Percentiles rank a stretch among this genome's conserved stretches.
These are phyloP conservation scores for Magnaporthales sp. DNA, from an alignment of 2,329 filamentous ascomycete species.

Conservation along the genomic window DNA sequence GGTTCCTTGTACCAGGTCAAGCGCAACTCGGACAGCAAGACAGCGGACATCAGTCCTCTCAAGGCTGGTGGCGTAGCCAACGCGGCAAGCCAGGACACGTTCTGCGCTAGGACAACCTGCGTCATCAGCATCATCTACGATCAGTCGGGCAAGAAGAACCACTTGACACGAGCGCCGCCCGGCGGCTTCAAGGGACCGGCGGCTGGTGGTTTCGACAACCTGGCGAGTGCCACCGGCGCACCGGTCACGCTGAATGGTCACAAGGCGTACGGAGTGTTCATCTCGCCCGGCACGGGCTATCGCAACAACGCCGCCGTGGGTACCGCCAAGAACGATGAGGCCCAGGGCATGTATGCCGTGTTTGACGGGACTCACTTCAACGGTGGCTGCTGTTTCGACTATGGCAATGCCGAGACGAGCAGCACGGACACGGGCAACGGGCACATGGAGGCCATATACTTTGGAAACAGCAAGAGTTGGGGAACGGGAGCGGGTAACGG, in stretches of 20 bases:
- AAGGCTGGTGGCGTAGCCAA: constrained; percentile 55
- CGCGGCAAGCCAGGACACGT: constrained; percentile 49
- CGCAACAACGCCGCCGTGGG: constrained; percentile 46
- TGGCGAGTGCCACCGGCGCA: constrained; percentile 49
- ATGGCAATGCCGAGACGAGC: constrained; percentile 47
- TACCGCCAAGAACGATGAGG: constrained; percentile 42
- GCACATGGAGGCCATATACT: constrained; percentile 65
- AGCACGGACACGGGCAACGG: constrained; percentile 47
- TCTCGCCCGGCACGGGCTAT: constrained; percentile 54
- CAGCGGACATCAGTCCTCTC: constrained; percentile 37
- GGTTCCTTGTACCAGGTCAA: constrained; percentile 51
- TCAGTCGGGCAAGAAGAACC: constrained; percentile 52
- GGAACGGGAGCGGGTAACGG: constrained; percentile 48
- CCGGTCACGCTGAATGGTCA: constrained; percentile 52
- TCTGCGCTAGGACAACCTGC: constrained; percentile 53
- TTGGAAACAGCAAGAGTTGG: constrained; percentile 44
- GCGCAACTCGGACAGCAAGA: constrained; percentile 41
- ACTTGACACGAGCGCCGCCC: constrained; percentile 52
- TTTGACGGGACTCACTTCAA: constrained; percentile 54
- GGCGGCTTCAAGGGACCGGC: constrained; percentile 50
- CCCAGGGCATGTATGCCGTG: constrained; percentile 53
- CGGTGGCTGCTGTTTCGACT: constrained; percentile 46
- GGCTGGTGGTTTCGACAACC: constrained; percentile 47
- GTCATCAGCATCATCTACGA: constrained; percentile 58
- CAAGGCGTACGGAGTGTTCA: constrained; percentile 55